phyloP scores from a whole-genome alignment of 805 yeast species.

The Yamadazyma paraphyllophila region DNA sequence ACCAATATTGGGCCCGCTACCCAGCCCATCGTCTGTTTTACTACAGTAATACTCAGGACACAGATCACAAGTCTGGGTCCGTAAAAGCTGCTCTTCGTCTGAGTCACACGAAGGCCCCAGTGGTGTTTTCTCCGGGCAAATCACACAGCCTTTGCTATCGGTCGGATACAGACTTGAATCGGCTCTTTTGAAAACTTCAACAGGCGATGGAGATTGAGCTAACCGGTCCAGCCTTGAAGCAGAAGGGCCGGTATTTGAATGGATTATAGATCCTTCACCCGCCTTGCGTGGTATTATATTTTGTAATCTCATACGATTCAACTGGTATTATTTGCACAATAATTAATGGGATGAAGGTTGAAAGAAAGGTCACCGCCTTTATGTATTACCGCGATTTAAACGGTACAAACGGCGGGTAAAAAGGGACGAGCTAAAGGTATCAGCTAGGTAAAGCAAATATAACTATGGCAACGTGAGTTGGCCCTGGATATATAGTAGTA shows the following conservation, averaged over 20 bases:
- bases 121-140: constrained; percentile 26
- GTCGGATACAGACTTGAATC: constrained; percentile 2
- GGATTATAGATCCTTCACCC: too few species aligned
- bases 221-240: background rate
- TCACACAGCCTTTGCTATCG: constrained; percentile 27
- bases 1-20: constrained; percentile 25
- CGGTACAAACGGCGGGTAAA: too few species aligned
- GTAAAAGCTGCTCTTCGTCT: constrained; percentile 22
- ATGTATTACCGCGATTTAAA: too few species aligned
- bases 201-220: background rate
- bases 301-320: too few species aligned
- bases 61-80: constrained; percentile 21
- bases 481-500: too few species aligned
- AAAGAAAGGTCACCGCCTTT: too few species aligned
- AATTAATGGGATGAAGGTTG: too few species aligned
- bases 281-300: too few species aligned
- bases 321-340: too few species aligned
- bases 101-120: constrained; percentile 27
- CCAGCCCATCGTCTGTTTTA: constrained; percentile 7
- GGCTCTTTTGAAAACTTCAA: constrained; percentile 1
- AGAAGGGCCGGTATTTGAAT: background rate
- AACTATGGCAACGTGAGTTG: too few species aligned
- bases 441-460: too few species aligned
- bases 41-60: constrained; percentile 27
- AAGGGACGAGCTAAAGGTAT: too few species aligned